Conservation (phyloP, 1,284 basidiomycete genomes). For the Austroboletus niveus region DNA sequence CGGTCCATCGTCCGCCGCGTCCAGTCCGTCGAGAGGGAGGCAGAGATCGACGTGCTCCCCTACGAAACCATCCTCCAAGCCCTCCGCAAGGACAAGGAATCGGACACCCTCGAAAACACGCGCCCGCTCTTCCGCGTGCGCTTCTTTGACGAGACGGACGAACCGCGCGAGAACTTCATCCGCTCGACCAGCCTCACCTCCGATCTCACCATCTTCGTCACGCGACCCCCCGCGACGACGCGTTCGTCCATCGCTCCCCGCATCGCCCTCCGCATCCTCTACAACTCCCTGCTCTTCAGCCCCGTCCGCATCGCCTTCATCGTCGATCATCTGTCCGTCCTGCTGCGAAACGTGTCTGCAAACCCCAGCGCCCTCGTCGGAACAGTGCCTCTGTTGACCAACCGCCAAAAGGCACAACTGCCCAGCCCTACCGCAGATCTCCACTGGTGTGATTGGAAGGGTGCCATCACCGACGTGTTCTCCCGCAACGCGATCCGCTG, state of each 20-base stretch:
- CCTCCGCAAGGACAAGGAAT: conserved; percentile 65
- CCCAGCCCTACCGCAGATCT: conserved; percentile 89
- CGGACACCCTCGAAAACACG: conserved; percentile 47
- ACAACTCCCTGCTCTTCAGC: conserved; percentile 95
- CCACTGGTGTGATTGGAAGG: conserved; percentile 97
- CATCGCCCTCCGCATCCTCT: conserved; percentile 85
- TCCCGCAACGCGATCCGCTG: conserved; percentile 74
- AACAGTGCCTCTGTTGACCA: conserved; percentile 79
- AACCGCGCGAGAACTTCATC: conserved; percentile 73
- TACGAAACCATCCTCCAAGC: conserved; percentile 80
- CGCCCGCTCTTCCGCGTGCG: conserved; percentile 87
- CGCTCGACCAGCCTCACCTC: conserved; percentile 81
- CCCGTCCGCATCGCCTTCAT: conserved; percentile 75
- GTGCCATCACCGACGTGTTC: conserved; percentile 94
- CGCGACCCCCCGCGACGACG: conserved; percentile 63
- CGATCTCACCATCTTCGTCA: conserved; percentile 86
- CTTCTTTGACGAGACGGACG: conserved; percentile 92
- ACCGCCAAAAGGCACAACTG: conserved; percentile 66
- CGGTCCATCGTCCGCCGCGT: conserved; percentile 89
- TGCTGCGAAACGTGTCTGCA: conserved; percentile 74
- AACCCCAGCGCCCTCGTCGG: conserved; percentile 67
- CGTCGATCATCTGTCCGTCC: conserved; percentile 82
- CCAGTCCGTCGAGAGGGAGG: conserved; percentile 83
- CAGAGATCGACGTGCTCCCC: conserved; percentile 80
- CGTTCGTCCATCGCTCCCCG: conserved; percentile 72